These are phyloP conservation scores for Gynochthodes officinalis DNA, from an alignment of 257 asterid species.

Conservation along the genomic window DNA sequence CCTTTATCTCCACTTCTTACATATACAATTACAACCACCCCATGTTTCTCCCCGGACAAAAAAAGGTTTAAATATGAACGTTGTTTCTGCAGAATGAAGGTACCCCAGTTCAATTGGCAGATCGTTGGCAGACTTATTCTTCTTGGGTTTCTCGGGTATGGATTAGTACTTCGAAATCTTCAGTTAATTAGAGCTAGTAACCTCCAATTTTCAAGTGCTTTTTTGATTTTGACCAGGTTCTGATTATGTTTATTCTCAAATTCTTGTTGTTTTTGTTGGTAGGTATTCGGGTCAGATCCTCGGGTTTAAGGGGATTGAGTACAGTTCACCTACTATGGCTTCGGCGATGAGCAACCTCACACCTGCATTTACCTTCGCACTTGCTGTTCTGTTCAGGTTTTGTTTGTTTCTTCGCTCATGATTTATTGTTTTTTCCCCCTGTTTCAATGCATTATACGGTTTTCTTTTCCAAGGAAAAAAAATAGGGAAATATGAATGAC, in stretches of 20 bases:
- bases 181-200: neutral
- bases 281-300: slow-evolving; percentile 24
- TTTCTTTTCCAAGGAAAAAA: too few relatives aligned
- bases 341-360: slow-evolving; percentile 68
- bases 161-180: neutral
- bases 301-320: slow-evolving; percentile 47
- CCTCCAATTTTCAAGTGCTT: neutral
- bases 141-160: slow-evolving; percentile 70
- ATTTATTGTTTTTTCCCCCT: too few relatives aligned
- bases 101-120: slow-evolving; percentile 49
- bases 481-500: too few relatives aligned
- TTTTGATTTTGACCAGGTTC: neutral
- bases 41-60: neutral
- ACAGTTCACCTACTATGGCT: slow-evolving; percentile 72
- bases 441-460: too few relatives aligned
- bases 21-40: too few relatives aligned
- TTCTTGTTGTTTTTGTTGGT: neutral
- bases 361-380: slow-evolving; percentile 57
- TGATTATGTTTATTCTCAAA: neutral
- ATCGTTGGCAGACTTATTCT: slow-evolving; percentile 48
- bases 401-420: neutral
- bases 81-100: slow-evolving; percentile 41
- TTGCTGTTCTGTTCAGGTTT: slow-evolving; percentile 38
- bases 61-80: neutral
- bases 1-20: neutral